These are phyloP conservation scores for Aspergillus sclerotialis DNA, from an alignment of 2,329 filamentous ascomycete genomes.

Conservation along the genomic window DNA sequence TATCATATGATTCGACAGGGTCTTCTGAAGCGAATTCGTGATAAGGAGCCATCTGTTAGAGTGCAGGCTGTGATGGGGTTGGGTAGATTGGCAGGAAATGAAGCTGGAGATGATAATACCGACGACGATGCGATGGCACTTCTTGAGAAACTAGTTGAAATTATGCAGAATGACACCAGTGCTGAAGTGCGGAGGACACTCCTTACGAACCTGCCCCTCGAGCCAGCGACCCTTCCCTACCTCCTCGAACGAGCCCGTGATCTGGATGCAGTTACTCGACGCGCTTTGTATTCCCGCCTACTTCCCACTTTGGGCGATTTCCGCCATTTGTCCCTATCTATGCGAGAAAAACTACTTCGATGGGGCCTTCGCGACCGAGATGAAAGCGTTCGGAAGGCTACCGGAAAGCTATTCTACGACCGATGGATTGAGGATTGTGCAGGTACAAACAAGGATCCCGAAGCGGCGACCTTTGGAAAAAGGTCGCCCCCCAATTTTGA, in stretches of 20 bases:
- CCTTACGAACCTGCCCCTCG: conserved; percentile 81
- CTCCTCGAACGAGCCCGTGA: conserved; percentile 88
- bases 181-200: conserved; percentile 87
- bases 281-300: conserved; percentile 79
- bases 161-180: conserved; percentile 88
- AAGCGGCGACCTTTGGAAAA: conserved; percentile 42
- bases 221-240: conserved; percentile 73
- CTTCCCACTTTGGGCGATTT: conserved; percentile 90
- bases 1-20: conserved; percentile 76
- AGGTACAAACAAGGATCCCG: conserved; percentile 54
- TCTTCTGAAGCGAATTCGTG: conserved; percentile 75
- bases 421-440: conserved; percentile 98
- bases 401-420: conserved; percentile 82
- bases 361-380: conserved; percentile 95
- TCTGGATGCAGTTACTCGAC: conserved; percentile 72
- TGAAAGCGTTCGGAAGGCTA: conserved; percentile 86
- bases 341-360: conserved; percentile 88
- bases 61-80: conserved; percentile 87
- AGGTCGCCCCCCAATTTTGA: conserved; percentile 63
- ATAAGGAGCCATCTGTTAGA: conserved; percentile 89
- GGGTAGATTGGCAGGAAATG: conserved; percentile 73
- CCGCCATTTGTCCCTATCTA: conserved; percentile 81
- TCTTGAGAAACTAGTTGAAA: conserved; percentile 74
- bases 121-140: conserved; percentile 61
- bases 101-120: conserved; percentile 60